Evolutionary conservation across 768 basidiomycete species (phyloP), one percentile per base, ranked within the genome.

Genomic region (Pisolithus tinctorius): DNA sequence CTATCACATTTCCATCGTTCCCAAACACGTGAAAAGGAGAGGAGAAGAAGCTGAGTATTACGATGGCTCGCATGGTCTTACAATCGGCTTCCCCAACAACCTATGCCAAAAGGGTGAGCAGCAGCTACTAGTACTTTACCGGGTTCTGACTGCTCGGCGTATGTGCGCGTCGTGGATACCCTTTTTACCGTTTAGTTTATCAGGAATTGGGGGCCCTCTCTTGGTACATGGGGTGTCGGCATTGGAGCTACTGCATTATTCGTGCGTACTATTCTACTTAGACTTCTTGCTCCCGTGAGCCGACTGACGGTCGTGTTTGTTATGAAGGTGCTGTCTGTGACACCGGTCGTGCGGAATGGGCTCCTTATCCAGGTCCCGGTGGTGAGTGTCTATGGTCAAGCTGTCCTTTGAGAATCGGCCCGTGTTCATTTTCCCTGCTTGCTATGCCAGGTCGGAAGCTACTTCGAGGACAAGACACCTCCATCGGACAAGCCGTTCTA

Each of bases 401-500:
- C 41, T 52, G 50, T 25, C 45, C 45, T 52, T 25, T 14, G 25
- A 26, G 27, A 16, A 6, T 47, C 38, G 16, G 29, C 38, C 47
- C 13, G 17, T 47, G 49, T 26, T 52, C 48, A 27, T n/a, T 31
- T n/a, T 10, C 20, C 31, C n/a, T 20, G 1, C 43, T 16, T 41
- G 49, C 23, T 52, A 40, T 41, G 56, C 14, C 55, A 93, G 90
- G 54, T 92, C 60, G 79, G 81, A 38, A 67, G 57, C 49, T 88
- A 88, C 69, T 92, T 79, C 64, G 79, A 83, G 63, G 90, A 93
- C 71, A 86, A 80, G 58, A 88, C 77, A 0, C 90, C 88, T 14
- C 81, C 81, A 38, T 86, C 79, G 29, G 90, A 93, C 74, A 90
- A 88, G 63, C 88, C 90, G 4, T 90, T 92, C 74, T 93, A 75